Evolutionary conservation across 2,329 filamentous ascomycete genomes (phyloP), one percentile per base, ranked within the genome.

Genomic region (Penicillium sp.): DNA sequence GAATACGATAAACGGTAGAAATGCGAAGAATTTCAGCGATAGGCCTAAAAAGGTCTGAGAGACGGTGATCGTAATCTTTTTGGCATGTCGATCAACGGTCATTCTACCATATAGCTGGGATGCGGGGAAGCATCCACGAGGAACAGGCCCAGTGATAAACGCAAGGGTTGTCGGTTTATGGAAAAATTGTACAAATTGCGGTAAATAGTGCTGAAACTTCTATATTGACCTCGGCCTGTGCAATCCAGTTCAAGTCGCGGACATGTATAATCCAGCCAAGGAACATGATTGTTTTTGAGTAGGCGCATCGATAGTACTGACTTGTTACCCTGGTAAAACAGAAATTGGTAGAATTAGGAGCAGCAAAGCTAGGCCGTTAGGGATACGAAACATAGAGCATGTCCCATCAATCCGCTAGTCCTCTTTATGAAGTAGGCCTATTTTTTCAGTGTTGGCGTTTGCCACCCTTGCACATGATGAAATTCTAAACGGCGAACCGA

Each of bases 1-100:
- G 16, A 58, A 60, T 62, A 60, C 60, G 56, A 60, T 29, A 42
- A 35, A 41, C 27, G 29, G 37, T n/a, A 16, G 12, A 16, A 21
- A 40, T 46, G 37, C 50, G 44, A 32, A 21, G 16, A 8, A 23
- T 27, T 41, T 10, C 41, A 16, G 15, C 16, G 21, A 27, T 27
- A 27, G 25, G 29, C 27, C 31, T 15, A 29, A 41, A 41, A 27
- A 27, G 15, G 37, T 10, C 18, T 25, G 27, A 13, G 6, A 40
- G 25, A 7, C 4, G 44, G 25, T n/a, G 50, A 47, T 52, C 50
- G 10, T 37, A 6, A 3, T 34, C n/a, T 34, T 46, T 31, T 4
- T 29, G 10, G 42, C 16, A 46, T 34, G 50, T n/a, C 4, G 10
- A 50, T 37, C 29, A 27, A 44, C 16, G 21, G 45, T 5, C 15